Base-by-base conservation (phyloP, 2,329 filamentous ascomycete genomes). In the Pochonia chlamydosporia region DNA sequence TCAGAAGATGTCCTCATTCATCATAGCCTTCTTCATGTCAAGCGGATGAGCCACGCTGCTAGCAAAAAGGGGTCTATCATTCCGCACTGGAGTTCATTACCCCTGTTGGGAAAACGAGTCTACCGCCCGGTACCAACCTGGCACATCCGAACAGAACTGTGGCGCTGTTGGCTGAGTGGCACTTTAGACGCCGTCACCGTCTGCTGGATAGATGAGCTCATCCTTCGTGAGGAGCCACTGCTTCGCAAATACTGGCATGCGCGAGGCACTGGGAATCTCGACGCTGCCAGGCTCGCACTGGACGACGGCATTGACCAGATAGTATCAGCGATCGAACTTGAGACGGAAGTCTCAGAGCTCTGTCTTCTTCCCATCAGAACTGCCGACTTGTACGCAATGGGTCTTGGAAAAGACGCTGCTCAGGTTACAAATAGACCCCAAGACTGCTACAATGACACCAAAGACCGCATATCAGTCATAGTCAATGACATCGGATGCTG, bases 401-500 rank as follows among this genome's bases (percentile, higher is more conserved):
- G 68, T 11, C 57, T 68, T 13, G 63, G 63, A 14, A 69, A 68
- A 43, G 68, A 71, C 49, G 65, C 67, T 5, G 69, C 63, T 40
- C 62, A 67, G 44, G 57, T 70, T 21, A 70, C 66, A 3, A 65
- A 60, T 13, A 60, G 62, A 10, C 67, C 66, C 1, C 58, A 68
- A 33, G 65, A 70, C 48, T 67, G 65, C 48, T 72, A 72, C 49
- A 64, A 62, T 9, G 74, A 78, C 50, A 76, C 70, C 1, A 60
- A 67, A 11, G 67, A 72, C 23, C 69, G 65, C 3, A 66, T 77
- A 4, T 75, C 75, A 26, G 73, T 78, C 44, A 70, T 78, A 52
- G 74, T 75, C 53, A 66, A 64, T 49, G 74, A 78, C 52, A 76
- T 68, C 20, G 74, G 74, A 11, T 76, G 73, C 50, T 76, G 73